Base-by-base conservation (phyloP, 2,329 filamentous ascomycete genomes). In the Pseudocercospora musae region DNA sequence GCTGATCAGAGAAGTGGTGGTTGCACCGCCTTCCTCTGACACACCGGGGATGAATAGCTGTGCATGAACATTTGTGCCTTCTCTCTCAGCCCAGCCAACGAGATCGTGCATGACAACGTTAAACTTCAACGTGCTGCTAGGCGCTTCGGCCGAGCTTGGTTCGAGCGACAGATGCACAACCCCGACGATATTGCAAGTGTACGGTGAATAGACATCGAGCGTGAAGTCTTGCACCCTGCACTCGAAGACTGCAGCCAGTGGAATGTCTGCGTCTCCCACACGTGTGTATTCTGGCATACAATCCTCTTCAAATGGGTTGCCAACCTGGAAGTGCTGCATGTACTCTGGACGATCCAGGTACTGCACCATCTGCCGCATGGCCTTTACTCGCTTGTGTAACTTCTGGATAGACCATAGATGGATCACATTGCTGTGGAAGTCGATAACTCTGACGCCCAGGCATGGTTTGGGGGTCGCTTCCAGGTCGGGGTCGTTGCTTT, bases 41-140 rank as follows among this genome's bases (percentile, higher is more conserved):
- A 96, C 85, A 7, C 92, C 92, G 5, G 95, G 92, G 40, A 99
- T 88, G 73, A 96, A 98, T n/a, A 99, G 85, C 77, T 98, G 93
- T 1, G 92, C 95, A 76, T 99, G 95, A 27, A 99, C 92, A 68
- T 96, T 90, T 0, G 91, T 96, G 13, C 95, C 95, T 79, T 99
- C 95, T 65, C 94, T 87, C 78, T 99, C 95, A 0, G 95, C 90
- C 70, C 99, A 99, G 0, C 95, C 95, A 37, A 95, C 80, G 78
- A 99, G 86, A 73, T 98, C 92, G 72, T 96, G 93, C 91, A 99
- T 96, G 31, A 98, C 93, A 4, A 98, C 93, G 71, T 98, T 99
- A 79, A 99, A 99, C 75, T 98, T 99, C 62, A 98, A 80, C 2
- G 91, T 97, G 62, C 91, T 95, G 11, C 91, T 90, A 13, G 95